Conservation (phyloP, 2,329 filamentous ascomycete genomes). For the Botrytis squamosa region DNA sequence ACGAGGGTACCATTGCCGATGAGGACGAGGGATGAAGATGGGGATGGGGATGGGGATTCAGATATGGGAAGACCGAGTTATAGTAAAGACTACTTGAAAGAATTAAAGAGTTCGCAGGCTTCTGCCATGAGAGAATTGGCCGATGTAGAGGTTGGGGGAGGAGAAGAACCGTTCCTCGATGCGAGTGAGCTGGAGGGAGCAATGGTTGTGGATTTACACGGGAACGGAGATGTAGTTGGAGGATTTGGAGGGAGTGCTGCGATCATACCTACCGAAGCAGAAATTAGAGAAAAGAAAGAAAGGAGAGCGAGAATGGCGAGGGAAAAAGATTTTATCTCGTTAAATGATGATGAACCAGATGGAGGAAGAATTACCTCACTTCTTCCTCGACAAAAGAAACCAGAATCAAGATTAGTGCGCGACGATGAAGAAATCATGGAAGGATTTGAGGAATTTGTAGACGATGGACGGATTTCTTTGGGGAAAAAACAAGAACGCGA, state of each 20-base stretch:
- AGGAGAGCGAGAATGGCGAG: conserved; percentile 77
- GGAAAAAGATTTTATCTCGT: conserved; percentile 66
- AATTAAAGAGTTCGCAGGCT: conserved; percentile 82
- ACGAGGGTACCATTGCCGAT: conserved; percentile 31
- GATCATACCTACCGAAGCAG: conserved; percentile 74
- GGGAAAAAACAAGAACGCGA: conserved; percentile 77
- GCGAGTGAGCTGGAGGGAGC: conserved; percentile 62
- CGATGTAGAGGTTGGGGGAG: conserved; percentile 46
- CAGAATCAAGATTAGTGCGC: conserved; percentile 70
- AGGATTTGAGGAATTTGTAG: conserved; percentile 88
- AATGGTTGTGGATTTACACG: conserved; percentile 55
- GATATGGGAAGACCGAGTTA: conserved; percentile 63
- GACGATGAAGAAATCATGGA: conserved; percentile 94
- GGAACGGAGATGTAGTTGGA: conserved; percentile 22
- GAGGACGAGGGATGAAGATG: conserved; percentile 46
- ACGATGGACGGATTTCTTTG: conserved; percentile 76
- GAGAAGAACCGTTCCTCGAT: conserved; percentile 51
- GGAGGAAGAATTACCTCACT: conserved; percentile 40
- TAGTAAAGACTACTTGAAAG: conserved; percentile 80
- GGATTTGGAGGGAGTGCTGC: conserved; percentile 44
- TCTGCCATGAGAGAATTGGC: conserved; percentile 69
- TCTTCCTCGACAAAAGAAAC: conserved; percentile 57
- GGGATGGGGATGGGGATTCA: conserved; percentile 42
- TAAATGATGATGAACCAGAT: conserved; percentile 57
- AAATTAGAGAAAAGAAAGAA: conserved; percentile 89